Conservation (phyloP, 1,284 basidiomycete species). For the Peniophora sp. region DNA sequence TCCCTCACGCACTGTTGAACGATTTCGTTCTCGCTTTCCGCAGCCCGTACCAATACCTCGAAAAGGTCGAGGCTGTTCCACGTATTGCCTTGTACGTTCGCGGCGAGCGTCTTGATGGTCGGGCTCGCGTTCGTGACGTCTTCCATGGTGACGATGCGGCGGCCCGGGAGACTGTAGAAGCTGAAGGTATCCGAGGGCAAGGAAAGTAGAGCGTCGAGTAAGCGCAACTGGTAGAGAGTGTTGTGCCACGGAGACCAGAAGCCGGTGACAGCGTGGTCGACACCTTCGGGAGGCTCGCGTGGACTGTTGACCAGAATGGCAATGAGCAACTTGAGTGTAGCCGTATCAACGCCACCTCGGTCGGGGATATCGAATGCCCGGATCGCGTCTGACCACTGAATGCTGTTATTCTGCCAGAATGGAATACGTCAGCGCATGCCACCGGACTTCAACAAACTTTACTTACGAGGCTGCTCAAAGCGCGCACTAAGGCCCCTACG, state of each 20-base stretch:
- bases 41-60: constrained; percentile 76
- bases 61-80: constrained; percentile 95
- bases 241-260: constrained; percentile 85
- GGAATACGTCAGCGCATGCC: neutral
- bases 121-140: constrained; percentile 78
- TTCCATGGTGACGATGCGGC: constrained; percentile 77
- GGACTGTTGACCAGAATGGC: constrained; percentile 70
- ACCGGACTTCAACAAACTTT: neutral
- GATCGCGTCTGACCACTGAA: constrained; percentile 78
- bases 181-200: constrained; percentile 87
- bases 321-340: constrained; percentile 74
- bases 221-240: constrained; percentile 76
- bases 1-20: constrained; percentile 74
- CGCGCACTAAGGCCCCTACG: constrained; percentile 68
- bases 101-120: constrained; percentile 80
- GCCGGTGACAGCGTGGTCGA: constrained; percentile 65
- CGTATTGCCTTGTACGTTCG: constrained; percentile 81
- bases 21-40: constrained; percentile 64
- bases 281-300: constrained; percentile 31
- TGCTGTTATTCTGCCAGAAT: constrained; percentile 15
- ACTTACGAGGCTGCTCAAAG: constrained; percentile 61
- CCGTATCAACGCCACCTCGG: constrained; percentile 74
- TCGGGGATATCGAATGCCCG: constrained; percentile 73
- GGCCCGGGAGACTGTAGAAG: constrained; percentile 78
- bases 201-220: constrained; percentile 83